A percentile compares a stretch with the other conserved stretches of the same genome.
These are phyloP conservation scores for Vitis hybrid DNA, from an alignment of 177 flowering plant genomes.

Conservation along the genomic window DNA sequence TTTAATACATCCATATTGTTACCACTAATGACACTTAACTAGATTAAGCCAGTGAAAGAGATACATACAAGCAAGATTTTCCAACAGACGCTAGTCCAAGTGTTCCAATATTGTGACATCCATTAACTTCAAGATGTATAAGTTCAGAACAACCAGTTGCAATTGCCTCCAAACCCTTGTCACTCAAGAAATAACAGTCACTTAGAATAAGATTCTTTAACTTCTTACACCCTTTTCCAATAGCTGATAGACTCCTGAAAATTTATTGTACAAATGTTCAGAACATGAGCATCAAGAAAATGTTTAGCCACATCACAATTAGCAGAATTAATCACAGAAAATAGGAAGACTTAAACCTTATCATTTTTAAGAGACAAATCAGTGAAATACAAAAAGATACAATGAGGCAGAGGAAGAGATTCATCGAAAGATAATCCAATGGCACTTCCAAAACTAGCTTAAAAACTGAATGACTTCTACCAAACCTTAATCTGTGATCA, in stretches of 20 bases:
- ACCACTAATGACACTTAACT: not conserved
- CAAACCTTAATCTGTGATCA: not conserved
- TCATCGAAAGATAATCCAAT: no score
- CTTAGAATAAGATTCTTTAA: slow-evolving; percentile 72
- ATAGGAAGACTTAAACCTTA: not conserved
- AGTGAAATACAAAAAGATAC: no score
- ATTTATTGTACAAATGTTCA: slow-evolving; percentile 8
- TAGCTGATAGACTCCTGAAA: slow-evolving; percentile 77
- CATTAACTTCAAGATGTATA: slow-evolving; percentile 86
- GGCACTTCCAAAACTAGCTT: no score
- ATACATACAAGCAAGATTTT: slow-evolving; percentile 71
- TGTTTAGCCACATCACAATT: not conserved
- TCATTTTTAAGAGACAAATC: no score
- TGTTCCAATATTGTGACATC: slow-evolving; percentile 89
- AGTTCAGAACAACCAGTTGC: slow-evolving; percentile 80
- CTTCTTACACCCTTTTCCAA: slow-evolving; percentile 82
- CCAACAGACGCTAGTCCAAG: slow-evolving; percentile 77
- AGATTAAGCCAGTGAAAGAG: slow-evolving; percentile 11
- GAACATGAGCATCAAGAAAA: not conserved
- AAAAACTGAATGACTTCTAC: no score
- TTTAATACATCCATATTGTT: not conserved
- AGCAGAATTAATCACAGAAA: not conserved
- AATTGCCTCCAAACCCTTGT: slow-evolving; percentile 76
- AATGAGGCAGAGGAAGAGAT: no score
- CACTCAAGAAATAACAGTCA: slow-evolving; percentile 81